Evolutionary conservation across 495 filamentous ascomycete species (phyloP).

Genomic region (Neurospora sp.): DNA sequence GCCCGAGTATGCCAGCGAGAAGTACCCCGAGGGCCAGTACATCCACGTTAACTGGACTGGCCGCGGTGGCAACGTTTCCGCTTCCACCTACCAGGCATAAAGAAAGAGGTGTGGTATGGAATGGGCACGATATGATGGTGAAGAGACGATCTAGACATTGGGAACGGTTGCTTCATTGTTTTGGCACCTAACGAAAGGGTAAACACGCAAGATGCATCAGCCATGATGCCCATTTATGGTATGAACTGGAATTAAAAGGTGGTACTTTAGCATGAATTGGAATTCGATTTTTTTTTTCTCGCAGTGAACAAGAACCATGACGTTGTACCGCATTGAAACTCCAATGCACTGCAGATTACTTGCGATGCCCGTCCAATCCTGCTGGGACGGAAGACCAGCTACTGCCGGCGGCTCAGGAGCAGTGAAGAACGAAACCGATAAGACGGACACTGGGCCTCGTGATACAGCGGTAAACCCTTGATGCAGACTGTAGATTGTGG

Average conservation of each 20-base stretch:
- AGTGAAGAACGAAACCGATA: not conserved
- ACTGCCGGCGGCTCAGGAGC: not conserved
- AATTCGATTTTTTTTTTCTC: not conserved
- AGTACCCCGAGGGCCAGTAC: slow-evolving; percentile 77
- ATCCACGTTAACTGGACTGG: slow-evolving; percentile 99
- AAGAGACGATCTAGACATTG: not conserved
- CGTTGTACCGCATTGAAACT: not conserved
- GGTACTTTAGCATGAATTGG: not conserved
- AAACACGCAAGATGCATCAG: not conserved
- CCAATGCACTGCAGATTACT: not conserved
- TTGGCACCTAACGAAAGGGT: not conserved
- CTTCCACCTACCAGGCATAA: slow-evolving; percentile 96
- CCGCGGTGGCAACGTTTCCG: slow-evolving; percentile 89
- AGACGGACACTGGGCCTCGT: not conserved
- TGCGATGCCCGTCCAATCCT: not conserved
- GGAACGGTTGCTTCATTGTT: not conserved
- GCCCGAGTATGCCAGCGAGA: slow-evolving; percentile 73
- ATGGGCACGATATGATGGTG: not conserved
- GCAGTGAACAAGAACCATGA: not conserved
- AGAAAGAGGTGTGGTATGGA: not conserved
- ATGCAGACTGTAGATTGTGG: not conserved
- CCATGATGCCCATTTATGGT: not conserved
- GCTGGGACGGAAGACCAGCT: not conserved
- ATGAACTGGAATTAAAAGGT: not conserved
- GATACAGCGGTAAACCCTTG: not conserved